phyloP scores from a whole-genome alignment of 1,284 basidiomycete genomes.

The Malassezia caprae region DNA sequence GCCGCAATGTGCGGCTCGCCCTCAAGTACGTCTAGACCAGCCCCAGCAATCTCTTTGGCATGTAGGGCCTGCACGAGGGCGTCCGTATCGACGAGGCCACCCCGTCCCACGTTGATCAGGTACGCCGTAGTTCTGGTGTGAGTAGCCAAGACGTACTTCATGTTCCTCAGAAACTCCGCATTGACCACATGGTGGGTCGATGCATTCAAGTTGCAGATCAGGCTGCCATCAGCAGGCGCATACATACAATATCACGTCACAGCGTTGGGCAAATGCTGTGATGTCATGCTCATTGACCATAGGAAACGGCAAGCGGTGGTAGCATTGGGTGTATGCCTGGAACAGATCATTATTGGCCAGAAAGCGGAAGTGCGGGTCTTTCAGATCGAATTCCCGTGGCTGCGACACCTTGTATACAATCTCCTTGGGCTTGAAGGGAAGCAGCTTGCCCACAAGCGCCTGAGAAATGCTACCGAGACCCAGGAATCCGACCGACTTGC shows the following conservation, averaged over 20 bases:
- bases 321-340: background rate
- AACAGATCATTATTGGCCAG: constrained; percentile 19
- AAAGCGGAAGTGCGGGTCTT: constrained; percentile 20
- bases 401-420: constrained; percentile 31
- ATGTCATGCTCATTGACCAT: constrained; percentile 27
- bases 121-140: constrained; percentile 22
- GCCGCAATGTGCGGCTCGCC: constrained; percentile 65
- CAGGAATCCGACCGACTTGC: constrained; percentile 70
- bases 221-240: constrained; percentile 24
- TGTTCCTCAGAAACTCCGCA: constrained; percentile 62
- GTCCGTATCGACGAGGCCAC: constrained; percentile 65
- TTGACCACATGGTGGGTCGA: constrained; percentile 65
- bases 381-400: constrained; percentile 22
- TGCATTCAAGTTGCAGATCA: constrained; percentile 68
- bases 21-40: constrained; percentile 85
- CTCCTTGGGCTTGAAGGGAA: constrained; percentile 23
- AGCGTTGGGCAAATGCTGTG: constrained; percentile 18
- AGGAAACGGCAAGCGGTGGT: constrained; percentile 16
- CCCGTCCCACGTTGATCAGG: constrained; percentile 45
- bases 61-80: constrained; percentile 71
- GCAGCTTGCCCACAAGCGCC: constrained; percentile 20
- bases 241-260: constrained; percentile 29
- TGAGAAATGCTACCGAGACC: constrained; percentile 59
- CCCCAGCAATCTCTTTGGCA: constrained; percentile 72
- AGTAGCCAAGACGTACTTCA: constrained; percentile 59